A percentile compares a stretch with the other conserved stretches of the same genome.
Evolutionary conservation across 1,139 yeast species (phyloP).

Genomic region (Yamadazyma spencermartinsiae): DNA sequence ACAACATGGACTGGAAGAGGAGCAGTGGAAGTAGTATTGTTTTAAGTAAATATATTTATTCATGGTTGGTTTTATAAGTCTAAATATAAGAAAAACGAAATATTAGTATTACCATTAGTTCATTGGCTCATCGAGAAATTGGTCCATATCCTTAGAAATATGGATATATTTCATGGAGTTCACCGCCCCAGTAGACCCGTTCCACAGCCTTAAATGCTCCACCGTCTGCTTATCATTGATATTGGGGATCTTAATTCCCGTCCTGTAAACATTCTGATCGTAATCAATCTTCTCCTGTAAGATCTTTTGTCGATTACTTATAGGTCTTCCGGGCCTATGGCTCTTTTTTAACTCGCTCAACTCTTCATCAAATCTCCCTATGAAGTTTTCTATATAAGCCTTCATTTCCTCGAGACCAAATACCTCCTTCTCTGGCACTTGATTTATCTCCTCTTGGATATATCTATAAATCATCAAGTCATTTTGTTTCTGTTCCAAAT

Average conservation of each 20-base stretch:
- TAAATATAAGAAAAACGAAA: no score
- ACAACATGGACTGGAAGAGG: no score
- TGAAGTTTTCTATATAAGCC: conserved; percentile 58
- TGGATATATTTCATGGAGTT: conserved; percentile 54
- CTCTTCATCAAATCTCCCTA: conserved; percentile 75
- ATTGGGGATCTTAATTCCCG: conserved; percentile 79
- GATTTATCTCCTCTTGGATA: conserved; percentile 61
- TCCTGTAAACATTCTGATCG: conserved; percentile 59
- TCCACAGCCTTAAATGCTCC: conserved; percentile 65
- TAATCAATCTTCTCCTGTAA: conserved; percentile 61
- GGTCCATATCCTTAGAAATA: conserved; percentile 33
- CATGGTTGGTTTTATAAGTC: no score
- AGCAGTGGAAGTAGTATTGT: no score
- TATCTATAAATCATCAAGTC: conserved; percentile 59
- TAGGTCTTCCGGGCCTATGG: conserved; percentile 88
- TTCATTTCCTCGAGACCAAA: conserved; percentile 62
- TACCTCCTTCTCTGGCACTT: conserved; percentile 37
- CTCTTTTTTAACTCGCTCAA: conserved; percentile 54
- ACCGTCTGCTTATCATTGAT: conserved; percentile 63
- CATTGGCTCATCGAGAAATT: conserved; percentile 26
- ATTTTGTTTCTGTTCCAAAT: conserved; percentile 58
- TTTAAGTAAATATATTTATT: background rate
- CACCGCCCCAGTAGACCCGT: conserved; percentile 80
- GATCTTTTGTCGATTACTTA: conserved; percentile 64
- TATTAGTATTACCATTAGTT: no score